Conservation (phyloP, 257 asterid species). For the Parsonsia alboflavescens region DNA sequence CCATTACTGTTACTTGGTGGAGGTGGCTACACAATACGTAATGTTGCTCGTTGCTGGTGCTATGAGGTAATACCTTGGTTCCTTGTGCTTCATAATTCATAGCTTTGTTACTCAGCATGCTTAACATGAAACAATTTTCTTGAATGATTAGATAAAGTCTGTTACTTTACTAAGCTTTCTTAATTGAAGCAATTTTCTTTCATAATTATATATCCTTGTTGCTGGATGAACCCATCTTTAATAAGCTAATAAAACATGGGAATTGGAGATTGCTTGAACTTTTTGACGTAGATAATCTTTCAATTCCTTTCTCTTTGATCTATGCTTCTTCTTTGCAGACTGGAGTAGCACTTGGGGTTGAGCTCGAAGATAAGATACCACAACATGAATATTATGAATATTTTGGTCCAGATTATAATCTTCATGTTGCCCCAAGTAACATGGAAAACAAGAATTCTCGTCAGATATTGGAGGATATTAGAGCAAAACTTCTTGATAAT, state of each 20-base stretch:
- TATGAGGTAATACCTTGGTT: constrained; percentile 29
- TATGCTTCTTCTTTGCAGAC: constrained; percentile 29
- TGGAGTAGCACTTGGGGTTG: constrained; percentile 53
- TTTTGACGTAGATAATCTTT: not conserved
- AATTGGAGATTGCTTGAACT: not conserved
- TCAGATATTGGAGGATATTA: constrained; percentile 36
- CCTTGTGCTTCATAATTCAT: not conserved
- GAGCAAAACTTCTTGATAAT: constrained; percentile 45
- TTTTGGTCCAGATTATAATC: constrained; percentile 50
- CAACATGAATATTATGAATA: constrained; percentile 51
- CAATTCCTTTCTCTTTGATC: not conserved
- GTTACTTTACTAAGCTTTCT: no score
- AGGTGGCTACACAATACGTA: constrained; percentile 43
- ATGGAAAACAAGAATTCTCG: constrained; percentile 58
- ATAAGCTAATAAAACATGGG: not conserved
- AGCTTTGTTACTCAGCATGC: not conserved
- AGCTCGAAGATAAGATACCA: constrained; percentile 46
- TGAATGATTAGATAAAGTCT: no score
- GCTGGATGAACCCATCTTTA: not conserved
- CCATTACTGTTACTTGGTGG: constrained; percentile 38
- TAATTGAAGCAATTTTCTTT: no score
- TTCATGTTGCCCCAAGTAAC: constrained; percentile 49
- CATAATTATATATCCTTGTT: no score
- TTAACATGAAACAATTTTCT: not conserved
- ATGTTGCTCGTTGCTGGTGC: constrained; percentile 46